These are phyloP conservation scores for Entomortierella lignicola DNA, from an alignment of 192 early-diverging fungal genomes.

Conservation along the genomic window DNA sequence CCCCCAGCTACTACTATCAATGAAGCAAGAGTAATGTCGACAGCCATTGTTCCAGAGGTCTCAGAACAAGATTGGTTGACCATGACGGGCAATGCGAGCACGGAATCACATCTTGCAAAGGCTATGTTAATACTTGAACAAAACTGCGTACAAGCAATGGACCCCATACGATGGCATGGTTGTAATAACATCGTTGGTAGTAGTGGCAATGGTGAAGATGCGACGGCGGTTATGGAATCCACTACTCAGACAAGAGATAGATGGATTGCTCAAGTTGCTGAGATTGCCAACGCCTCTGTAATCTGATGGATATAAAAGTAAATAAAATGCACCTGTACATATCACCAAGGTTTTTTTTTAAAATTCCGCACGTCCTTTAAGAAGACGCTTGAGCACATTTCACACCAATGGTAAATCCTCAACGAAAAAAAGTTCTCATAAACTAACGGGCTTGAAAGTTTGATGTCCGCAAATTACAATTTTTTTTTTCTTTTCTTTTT, in stretches of 20 bases:
- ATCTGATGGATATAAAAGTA: too few species aligned
- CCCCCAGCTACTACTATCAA: not conserved
- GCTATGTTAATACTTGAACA: slow-evolving; percentile 28
- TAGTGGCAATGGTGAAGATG: not conserved
- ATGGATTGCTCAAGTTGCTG: not conserved
- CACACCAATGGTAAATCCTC: too few species aligned
- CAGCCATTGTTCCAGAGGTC: not conserved
- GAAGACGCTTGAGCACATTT: too few species aligned
- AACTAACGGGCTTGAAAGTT: too few species aligned
- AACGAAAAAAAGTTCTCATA: too few species aligned
- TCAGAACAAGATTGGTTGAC: slow-evolving; percentile 37
- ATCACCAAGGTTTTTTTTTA: too few species aligned
- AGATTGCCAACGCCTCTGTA: not conserved
- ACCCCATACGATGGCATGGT: slow-evolving; percentile 12
- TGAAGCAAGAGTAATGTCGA: not conserved
- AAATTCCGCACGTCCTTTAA: too few species aligned
- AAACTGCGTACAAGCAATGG: slow-evolving; percentile 18
- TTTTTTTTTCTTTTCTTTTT: not conserved
- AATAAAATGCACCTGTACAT: too few species aligned
- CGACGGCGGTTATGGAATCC: too few species aligned
- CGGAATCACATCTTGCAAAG: slow-evolving; percentile 23
- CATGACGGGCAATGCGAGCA: slow-evolving; percentile 28
- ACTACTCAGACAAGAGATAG: not conserved
- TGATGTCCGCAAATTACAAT: too few species aligned
- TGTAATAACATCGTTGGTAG: too few species aligned